Evolutionary conservation across 352 stramenopile species (phyloP), one percentile per base, ranked within the genome.

Genomic region (Globisporangium iwayamae): DNA sequence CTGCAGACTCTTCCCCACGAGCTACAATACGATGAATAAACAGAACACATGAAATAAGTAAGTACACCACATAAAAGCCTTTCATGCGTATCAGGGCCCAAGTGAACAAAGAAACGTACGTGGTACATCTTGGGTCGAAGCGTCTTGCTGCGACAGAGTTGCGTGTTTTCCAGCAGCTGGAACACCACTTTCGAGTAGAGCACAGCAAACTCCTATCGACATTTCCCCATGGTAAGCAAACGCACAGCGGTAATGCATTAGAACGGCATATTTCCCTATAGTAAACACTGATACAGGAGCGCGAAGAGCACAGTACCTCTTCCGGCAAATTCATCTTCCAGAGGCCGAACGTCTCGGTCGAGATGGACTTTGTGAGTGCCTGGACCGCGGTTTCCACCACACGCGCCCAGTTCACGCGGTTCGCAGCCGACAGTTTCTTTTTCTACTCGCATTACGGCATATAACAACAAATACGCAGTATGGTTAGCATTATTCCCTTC

Each of bases 301-400:
- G 2, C 28, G 34, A 61, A 50, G 14, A 34, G 9, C 16, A 38
- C n/a, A 30, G 7, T 32, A 88, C 82, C 72, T 92, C 85, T 61
- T 94, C 85, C 1, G 85, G 85, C 4, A 90, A 66, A 22, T 89
- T 91, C 81, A 91, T 91, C 50, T 81, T 79, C 85, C 85, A 94
- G 54, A 94, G 74, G 18, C 67, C 63, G 47, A 92, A 92, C 2
- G 76, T 89, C 43, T 80, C 70, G 10, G 84, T 71, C 62, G 71
- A 81, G 34, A 93, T 74, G 7, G 81, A 91, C 34, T 82, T 83
- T 41, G 57, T 83, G 14, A 93, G 77, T 39, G 78, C 76, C 4
- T 81, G 68, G 51, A 91, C 70, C 16, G 78, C 75, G 11, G 66
- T 78, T 48, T 92, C 83, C 22, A 88, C 69, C 30, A 88, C 78